Evolutionary conservation across 1,139 yeast species (phyloP).

Genomic region (Diutina siamensis): DNA sequence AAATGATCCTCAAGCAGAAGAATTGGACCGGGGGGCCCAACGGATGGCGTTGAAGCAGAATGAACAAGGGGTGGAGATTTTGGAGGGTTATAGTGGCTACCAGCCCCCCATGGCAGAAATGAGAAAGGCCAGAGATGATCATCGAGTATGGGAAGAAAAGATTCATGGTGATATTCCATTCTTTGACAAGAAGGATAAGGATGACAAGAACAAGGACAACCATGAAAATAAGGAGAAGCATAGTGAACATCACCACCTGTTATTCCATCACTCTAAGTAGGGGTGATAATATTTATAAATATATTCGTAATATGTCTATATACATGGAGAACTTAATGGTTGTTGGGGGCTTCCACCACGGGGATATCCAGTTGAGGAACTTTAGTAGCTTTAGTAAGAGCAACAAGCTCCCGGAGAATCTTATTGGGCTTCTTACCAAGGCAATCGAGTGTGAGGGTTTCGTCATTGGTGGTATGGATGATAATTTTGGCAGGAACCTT

Average conservation of each 20-base stretch:
- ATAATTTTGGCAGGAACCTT: constrained; percentile 36
- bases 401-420: constrained; percentile 23
- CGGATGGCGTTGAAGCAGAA: neutral
- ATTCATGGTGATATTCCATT: constrained; percentile 1
- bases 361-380: constrained; percentile 22
- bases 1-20: neutral
- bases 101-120: constrained; percentile 3
- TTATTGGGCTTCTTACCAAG: constrained; percentile 10
- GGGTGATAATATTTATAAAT: neutral
- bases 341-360: constrained; percentile 1
- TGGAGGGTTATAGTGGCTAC: neutral
- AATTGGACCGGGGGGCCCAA: neutral
- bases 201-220: neutral
- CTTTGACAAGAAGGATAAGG: neutral
- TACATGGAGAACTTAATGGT: neutral
- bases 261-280: neutral
- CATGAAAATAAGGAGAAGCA: neutral
- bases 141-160: neutral
- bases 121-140: constrained; percentile 1
- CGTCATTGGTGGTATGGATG: constrained; percentile 16
- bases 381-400: constrained; percentile 19
- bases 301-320: neutral
- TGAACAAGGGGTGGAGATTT: neutral
- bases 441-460: constrained; percentile 8
- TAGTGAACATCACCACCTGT: neutral